Evolutionary conservation across 2,329 filamentous ascomycete genomes (phyloP).

Genomic region (Diaporthe sp.): DNA sequence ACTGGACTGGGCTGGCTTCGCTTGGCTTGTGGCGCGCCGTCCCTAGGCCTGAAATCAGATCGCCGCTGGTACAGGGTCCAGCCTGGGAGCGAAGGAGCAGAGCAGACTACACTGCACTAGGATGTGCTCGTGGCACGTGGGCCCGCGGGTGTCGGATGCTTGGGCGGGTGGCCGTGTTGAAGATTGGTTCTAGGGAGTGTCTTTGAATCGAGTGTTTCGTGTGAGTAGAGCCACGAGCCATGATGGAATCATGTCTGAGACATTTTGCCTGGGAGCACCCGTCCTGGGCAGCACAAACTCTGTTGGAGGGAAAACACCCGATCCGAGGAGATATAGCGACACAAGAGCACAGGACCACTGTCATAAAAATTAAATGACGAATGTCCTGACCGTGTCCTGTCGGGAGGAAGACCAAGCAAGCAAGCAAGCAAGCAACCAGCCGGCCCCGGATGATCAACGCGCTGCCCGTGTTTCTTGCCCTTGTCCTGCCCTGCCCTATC

Average conservation of each 20-base stretch:
- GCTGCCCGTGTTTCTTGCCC: neutral
- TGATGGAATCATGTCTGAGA: slow-evolving; percentile 30
- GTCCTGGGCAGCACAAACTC: slow-evolving; percentile 14
- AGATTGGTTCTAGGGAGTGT: slow-evolving; percentile 12
- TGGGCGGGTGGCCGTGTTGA: neutral
- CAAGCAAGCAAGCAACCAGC: neutral
- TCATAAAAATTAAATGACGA: neutral
- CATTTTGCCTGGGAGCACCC: slow-evolving; percentile 25
- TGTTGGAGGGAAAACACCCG: slow-evolving; percentile 22
- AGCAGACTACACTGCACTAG: neutral
- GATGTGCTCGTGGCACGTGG: slow-evolving; percentile 21
- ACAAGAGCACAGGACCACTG: neutral
- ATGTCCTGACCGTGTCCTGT: neutral
- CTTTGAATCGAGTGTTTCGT: slow-evolving; percentile 15
- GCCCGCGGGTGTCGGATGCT: neutral
- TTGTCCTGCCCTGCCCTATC: neutral
- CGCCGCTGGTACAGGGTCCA: slow-evolving; percentile 29
- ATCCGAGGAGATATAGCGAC: neutral
- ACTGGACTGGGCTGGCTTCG: slow-evolving; percentile 17
- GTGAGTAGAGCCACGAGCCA: slow-evolving; percentile 23
- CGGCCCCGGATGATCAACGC: neutral
- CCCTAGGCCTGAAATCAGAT: slow-evolving; percentile 30
- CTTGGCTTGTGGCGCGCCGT: slow-evolving; percentile 36
- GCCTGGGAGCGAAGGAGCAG: slow-evolving; percentile 9
- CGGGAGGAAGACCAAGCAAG: neutral